Base-by-base conservation (phyloP, 495 filamentous ascomycete genomes). In the Parathielavia appendiculata region DNA sequence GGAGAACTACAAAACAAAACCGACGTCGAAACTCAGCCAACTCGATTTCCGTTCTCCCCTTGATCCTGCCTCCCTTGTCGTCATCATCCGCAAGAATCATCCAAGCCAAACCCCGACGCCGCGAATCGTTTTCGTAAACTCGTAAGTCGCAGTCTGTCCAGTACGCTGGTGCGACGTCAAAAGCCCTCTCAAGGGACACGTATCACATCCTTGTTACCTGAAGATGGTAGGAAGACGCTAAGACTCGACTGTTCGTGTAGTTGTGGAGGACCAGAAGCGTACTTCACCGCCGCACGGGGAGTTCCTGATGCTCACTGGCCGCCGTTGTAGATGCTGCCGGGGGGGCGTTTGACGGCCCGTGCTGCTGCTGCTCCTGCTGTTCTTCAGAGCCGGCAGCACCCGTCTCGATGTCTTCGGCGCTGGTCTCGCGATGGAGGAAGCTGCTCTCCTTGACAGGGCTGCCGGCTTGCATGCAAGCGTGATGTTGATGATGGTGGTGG, bases 391-490 rank as follows among this genome's bases (percentile, higher is more conserved):
- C 46, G 16, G 14, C 32, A 16, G 46, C 70, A 22, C 59, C 71
- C 19, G 65, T 64, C 32, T 83, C 83, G 41, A 79, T 62, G 39
- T 91, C 89, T 57, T 89, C 86, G n/a, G 79, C 80, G 67, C 82
- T 91, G 1, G 83, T 86, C 67, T 86, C 86, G 38, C 87, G 82
- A 64, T 91, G 83, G 70, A 95, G 76, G 67, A 86, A 90, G 73
- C 86, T 91, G 63, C 82, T 84, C 78, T 95, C 91, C 73, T 93
- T 96, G 51, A 92, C 79, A 13, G 91, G 91, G 66, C 88, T 92
- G 46, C 87, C 86, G 65, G 83, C 82, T 56, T 82, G 79, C 57
- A 79, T 77, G 43, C 76, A 78, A 40, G 56, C 71, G 64, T 78
- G 79, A 59, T 79, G 71, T 44, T 76, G 65, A 69, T 71, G 57